Conservation (phyloP, 495 filamentous ascomycete species). For the Diplogelasinospora grovesii region DNA sequence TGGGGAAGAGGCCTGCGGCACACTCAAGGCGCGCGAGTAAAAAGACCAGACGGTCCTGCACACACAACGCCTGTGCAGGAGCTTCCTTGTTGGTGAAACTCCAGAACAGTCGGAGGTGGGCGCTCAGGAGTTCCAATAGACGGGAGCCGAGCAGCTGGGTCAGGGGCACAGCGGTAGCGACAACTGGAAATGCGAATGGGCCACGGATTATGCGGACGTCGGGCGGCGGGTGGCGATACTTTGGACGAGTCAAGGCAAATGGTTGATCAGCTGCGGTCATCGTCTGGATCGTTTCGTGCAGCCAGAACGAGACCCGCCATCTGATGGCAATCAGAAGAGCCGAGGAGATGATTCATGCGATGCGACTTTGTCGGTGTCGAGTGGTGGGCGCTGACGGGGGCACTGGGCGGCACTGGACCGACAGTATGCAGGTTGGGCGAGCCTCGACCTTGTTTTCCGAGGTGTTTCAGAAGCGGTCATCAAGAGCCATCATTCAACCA, state of each 20-base stretch:
- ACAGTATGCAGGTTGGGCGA: neutral
- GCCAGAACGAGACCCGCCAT: slow-evolving; percentile 4
- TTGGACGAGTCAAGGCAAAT: slow-evolving; percentile 2
- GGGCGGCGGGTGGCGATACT: neutral
- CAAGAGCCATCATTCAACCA: neutral
- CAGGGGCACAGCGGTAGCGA: slow-evolving; percentile 1
- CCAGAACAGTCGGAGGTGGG: neutral
- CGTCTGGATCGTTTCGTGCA: slow-evolving; percentile 8
- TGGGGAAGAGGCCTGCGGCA: too few relatives aligned
- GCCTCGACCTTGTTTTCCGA: slow-evolving; percentile 1
- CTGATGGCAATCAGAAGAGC: slow-evolving; percentile 6
- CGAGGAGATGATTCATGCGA: slow-evolving; percentile 18
- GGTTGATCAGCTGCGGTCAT: neutral
- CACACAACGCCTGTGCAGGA: slow-evolving; percentile 1
- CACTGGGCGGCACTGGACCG: neutral
- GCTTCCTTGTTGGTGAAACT: slow-evolving; percentile 1
- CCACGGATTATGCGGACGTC: neutral
- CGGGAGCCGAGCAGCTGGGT: neutral
- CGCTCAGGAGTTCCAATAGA: neutral
- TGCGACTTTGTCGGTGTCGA: slow-evolving; percentile 1
- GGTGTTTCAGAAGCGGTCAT: slow-evolving; percentile 1
- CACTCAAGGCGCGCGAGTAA: too few relatives aligned
- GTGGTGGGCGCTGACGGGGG: neutral
- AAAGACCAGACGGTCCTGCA: slow-evolving; percentile 1
- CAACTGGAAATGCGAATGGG: neutral